Percentiles rank a stretch among this genome's conserved stretches.
Evolutionary conservation across 495 filamentous ascomycete species (phyloP).

Genomic region (Neurospora intermedia): DNA sequence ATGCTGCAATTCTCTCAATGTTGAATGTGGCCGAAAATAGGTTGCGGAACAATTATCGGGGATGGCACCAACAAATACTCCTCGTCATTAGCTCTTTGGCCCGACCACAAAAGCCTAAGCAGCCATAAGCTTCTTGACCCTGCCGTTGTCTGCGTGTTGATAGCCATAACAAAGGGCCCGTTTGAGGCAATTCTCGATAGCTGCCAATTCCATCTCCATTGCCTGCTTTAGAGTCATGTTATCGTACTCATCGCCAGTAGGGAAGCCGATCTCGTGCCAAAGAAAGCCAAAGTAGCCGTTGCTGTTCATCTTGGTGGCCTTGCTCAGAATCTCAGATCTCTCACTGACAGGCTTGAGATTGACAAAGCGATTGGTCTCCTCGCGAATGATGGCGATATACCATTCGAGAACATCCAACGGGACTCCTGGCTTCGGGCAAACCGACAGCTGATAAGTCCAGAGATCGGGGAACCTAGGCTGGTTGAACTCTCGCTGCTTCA

Average conservation of each 20-base stretch:
- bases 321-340: slow-evolving; percentile 22
- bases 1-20: not conserved
- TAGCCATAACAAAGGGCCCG: slow-evolving; percentile 13
- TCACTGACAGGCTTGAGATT: slow-evolving; percentile 11
- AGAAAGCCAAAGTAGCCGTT: slow-evolving; percentile 34
- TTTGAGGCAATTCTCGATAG: slow-evolving; percentile 28
- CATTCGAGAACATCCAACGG: slow-evolving; percentile 39
- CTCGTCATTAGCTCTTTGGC: not conserved
- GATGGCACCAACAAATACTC: not conserved
- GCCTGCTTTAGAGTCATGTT: slow-evolving; percentile 25
- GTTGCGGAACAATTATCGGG: not conserved
- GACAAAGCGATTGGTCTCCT: slow-evolving; percentile 26
- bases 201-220: slow-evolving; percentile 25
- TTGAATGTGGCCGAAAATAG: not conserved
- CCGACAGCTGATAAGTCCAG: slow-evolving; percentile 32
- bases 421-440: slow-evolving; percentile 29
- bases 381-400: slow-evolving; percentile 42
- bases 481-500: slow-evolving; percentile 16
- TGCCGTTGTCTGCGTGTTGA: not conserved
- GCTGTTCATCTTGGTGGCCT: slow-evolving; percentile 14
- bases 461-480: slow-evolving; percentile 25
- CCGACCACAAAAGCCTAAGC: not conserved
- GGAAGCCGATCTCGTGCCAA: slow-evolving; percentile 27
- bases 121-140: not conserved
- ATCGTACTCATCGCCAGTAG: slow-evolving; percentile 17